Base-by-base conservation (phyloP, 176 grass and related monocot species). In the Hyparrhenia diplandra region DNA sequence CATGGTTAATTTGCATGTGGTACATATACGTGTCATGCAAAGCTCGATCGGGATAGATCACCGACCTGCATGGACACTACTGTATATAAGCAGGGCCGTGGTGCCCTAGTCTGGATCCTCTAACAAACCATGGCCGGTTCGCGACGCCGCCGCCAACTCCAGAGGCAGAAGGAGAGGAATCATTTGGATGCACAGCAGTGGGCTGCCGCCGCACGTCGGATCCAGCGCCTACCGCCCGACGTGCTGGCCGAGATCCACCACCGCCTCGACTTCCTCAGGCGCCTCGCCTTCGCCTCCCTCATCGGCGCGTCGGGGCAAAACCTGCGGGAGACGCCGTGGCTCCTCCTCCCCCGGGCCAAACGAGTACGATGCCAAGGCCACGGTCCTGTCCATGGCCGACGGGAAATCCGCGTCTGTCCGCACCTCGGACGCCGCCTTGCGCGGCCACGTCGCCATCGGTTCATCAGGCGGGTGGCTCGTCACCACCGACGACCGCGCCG, bases 401-500 rank as follows among this genome's bases (percentile, higher is more conserved):
- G 34, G 10, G 9, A 1, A 21, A 10, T 4, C 9, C 65, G 35
- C 34, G 34, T 6, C 3, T 35, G 34, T 39, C 34, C 65, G 34
- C 4, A 6, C 35, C 2, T 34, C 65, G 34, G 65, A 40, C 20
- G 34, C 21, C 1, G 67, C 32, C 12, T 25, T 39, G 72, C 20
- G 49, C 14, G 37, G 16, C 1, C 25, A 18, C 58, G 55, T 29
- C 37, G 59, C 45, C 37, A 2, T 77, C 3, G 75, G 58, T 13
- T 77, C 75, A 16, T 40, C 36, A 2, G 75, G 16, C 59, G 75
- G 58, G 25, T 78, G 75, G 58, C 39, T 77, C 35, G 59, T 77
- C 39, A 64, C 59, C 1, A 25, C 58, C 25, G 37, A 63, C 39
- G 10, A 0, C 17, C 9, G 9, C 14, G 75, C 37, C 3, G 4